A percentile compares a stretch with the other conserved stretches of the same genome.
phyloP scores from a whole-genome alignment of 1,139 yeast species.

The Diutina neorugosa region DNA sequence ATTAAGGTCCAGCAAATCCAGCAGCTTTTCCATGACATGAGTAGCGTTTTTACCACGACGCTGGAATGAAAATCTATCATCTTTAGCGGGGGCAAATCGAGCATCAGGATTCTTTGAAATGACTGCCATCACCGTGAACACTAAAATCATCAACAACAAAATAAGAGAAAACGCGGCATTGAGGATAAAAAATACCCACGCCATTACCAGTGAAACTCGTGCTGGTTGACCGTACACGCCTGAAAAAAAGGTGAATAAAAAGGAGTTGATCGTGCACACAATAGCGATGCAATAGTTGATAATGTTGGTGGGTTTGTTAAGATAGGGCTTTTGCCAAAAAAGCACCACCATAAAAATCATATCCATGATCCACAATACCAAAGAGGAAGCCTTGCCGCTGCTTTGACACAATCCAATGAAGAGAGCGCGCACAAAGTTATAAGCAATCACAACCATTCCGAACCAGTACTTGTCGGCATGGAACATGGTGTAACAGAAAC shows the following conservation, averaged over 20 bases:
- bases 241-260: conserved; percentile 63
- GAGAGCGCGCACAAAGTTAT: conserved; percentile 45
- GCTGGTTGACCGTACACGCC: conserved; percentile 60
- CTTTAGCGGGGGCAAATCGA: conserved; percentile 71
- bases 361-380: conserved; percentile 55
- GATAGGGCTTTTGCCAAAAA: conserved; percentile 49
- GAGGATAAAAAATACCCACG: conserved; percentile 65
- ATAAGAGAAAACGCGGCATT: conserved; percentile 69
- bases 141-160: conserved; percentile 47
- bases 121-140: conserved; percentile 42
- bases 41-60: conserved; percentile 17
- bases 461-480: conserved; percentile 67
- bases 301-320: conserved; percentile 63
- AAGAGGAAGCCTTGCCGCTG: conserved; percentile 59
- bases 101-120: conserved; percentile 73
- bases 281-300: conserved; percentile 51
- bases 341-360: conserved; percentile 47
- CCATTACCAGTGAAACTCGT: conserved; percentile 62
- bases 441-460: conserved; percentile 44
- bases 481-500: conserved; percentile 76
- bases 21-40: conserved; percentile 4
- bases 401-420: conserved; percentile 60
- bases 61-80: conserved; percentile 77
- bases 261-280: conserved; percentile 57
- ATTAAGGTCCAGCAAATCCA: conserved; percentile 13